Base-by-base conservation (phyloP, 2,329 filamentous ascomycete genomes). In the Dothideomycetes sp. region DNA sequence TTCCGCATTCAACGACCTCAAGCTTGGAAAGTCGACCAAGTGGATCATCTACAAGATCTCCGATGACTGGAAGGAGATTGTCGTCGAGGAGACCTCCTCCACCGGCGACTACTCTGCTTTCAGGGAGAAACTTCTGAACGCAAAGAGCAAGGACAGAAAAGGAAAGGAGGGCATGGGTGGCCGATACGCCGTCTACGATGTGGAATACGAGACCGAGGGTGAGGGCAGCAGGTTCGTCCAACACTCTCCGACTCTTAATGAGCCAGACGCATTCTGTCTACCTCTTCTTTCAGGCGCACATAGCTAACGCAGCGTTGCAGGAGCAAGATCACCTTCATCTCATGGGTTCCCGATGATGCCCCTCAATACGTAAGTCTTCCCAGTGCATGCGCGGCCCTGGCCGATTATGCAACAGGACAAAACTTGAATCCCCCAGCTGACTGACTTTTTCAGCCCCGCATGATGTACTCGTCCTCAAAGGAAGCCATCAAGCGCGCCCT, bases 381-480 rank as follows among this genome's bases (percentile, higher is more conserved):
- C 15, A 18, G 16, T 11, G 5, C 9, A n/a, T n/a, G n/a, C n/a
- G n/a, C n/a, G n/a, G n/a, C n/a, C n/a, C n/a, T n/a, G 36, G 40
- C 35, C 8, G 29, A 34, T 33, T 30, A 9, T 15, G 10, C 12
- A 14, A 12, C 9, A 19, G n/a, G 5, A 17, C 2, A 38, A 10
- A n/a, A n/a, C n/a, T n/a, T n/a, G n/a, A 31, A 4, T 15, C 3
- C 3, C 30, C 36, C 19, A 22, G 34, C 34, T 44, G 35, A 46
- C 32, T 29, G 34, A 49, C 17, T 3, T 14, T n/a, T 24, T 34
- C n/a, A 27, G 42, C 73, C 81, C 65, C 87, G 87, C 73, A 91
- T 91, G 84, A 74, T 87, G 63, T 91, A 89, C 72, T 82, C 84
- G 54, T 84, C 84, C 38, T 91, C 84, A 64, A 91, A 89, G 71